Evolutionary conservation across 495 filamentous ascomycete species (phyloP), one percentile per base, ranked within the genome.

Genomic region (Tuber melanosporum): DNA sequence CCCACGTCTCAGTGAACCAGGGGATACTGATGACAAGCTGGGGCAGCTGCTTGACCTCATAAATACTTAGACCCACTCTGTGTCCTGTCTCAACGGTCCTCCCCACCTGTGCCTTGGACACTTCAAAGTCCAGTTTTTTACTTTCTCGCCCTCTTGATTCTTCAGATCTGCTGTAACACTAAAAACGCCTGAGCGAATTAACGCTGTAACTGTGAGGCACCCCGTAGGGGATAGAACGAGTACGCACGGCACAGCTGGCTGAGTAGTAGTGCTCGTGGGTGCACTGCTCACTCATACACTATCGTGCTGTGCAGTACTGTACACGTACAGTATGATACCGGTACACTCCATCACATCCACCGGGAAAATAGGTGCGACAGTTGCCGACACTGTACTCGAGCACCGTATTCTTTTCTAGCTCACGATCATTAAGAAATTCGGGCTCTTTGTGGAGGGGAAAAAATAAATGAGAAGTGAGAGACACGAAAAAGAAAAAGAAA

Each of bases 401-500:
- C 19, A n/a, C 17, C 45, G 42, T 73, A 49, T n/a, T 75, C 26
- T 45, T 73, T 71, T 72, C 49, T n/a, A 19, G 47, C 15, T 52
- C 10, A 73, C 73, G 22, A 44, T 52, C 75, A 45, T 71, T 76
- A 39, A 41, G 69, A 39, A 49, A 62, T 47, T 49, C 46, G 20
- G 45, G 26, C 73, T 42, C 75, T 69, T 79, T 80, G 78, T 79
- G 78, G 73, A 32, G n/a, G n/a, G n/a, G n/a, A 66, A 66, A 66
- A 66, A 66, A 66, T n/a, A 26, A 26, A 57, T 26, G 9, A 57
- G 12, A 57, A 26, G 49, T 12, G 22, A 57, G 10, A 2, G 0
- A 57, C 8, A 57, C 22, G 9, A 32, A 32, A 62, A 32, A 14
- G 14, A 66, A 32, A 79, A 32, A 32, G 32, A 17, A 14, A 32